Evolutionary conservation across 1,284 basidiomycete genomes (phyloP), one percentile per base, ranked within the genome.

Genomic region (Pterula multifida): DNA sequence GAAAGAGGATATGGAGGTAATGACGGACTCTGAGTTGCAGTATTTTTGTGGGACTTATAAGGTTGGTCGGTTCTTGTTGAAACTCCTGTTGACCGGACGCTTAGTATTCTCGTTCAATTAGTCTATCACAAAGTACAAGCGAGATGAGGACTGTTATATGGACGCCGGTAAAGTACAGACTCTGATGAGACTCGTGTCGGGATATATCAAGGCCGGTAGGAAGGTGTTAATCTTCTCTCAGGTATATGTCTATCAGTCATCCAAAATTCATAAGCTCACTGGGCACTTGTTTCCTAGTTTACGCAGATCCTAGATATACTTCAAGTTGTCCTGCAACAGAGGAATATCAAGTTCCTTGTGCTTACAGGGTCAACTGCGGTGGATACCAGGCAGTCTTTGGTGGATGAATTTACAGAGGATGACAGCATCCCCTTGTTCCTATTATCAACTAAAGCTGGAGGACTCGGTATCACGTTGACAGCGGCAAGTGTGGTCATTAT

Each of bases 391-490:
- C 96, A 98, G 65, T 80, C 84, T 3, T 66, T 98, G 2, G 95
- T 98, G 0, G 96, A 99, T 61, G 87, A 96, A 62, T 98, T 98
- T 65, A 94, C 89, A n/a, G 88, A 94, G 58, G 90, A 97, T 61
- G 74, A 81, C 23, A 75, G 78, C n/a, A 97, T 99, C 59, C 76
- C 84, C 19, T 85, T 96, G 25, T 98, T 98, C 67, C 70, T 99
- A 3, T 73, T 99, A 1, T 97, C 93, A 3, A 98, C 96, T 0
- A 93, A 93, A 64, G 96, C 96, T 0, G 96, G 90, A 21, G 87
- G 85, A 12, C 88, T 90, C 86, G 81, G 92, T 48, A 90, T 95
- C 64, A 95, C 94, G 63, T 65, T 95, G 55, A 93, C 89, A 1
- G 90, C 92, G 1, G 93, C 93, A 1, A 91, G 86, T 36, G 90